Evolutionary conservation across 257 asterid genomes (phyloP), one percentile per base, ranked within the genome.

Genomic region (Perilla frutescens): DNA sequence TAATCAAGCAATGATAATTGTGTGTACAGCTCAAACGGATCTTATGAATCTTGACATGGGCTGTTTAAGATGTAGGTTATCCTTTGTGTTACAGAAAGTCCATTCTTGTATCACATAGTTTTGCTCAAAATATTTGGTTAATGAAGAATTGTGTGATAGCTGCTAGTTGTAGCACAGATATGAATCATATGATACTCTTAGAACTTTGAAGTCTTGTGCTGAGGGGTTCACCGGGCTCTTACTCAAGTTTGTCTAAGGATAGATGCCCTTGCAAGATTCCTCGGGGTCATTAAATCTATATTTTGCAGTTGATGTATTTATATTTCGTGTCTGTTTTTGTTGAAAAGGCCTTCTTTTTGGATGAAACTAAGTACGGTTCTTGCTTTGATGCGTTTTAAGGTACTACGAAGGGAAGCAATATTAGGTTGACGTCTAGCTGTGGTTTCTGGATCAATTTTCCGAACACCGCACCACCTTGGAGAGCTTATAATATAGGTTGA

Each of bases 331-430:
- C 5, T 11, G 44, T 15, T 53, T 5, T 3, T 4, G 56, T 45
- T 50, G 20, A 39, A 51, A 26, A 50, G 43, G 43, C 20, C 39
- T 32, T 62, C 50, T 15, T 31, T 58, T 34, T 41, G 3, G 0
- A 47, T 56, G 71, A 40, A 37, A 40, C 39, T 32, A 62, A 58
- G 44, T 31, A 14, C 31, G 10, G 4, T 48, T 34, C 13, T 66
- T 66, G 48, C 31, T 31, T 20, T 71, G 54, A 55, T 14, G 11
- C 53, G 37, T 67, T 68, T 76, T 77, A 37, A 93, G 97, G 97
- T 91, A 44, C 85, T 91, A 70, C 86, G 78, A 73, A 79, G 96
- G 76, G 97, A 93, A 81, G 96, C 98, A 1, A 85, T 87, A 77
- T 81, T 89, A 68, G 97, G 97, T 20, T 89, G 87, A 86, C 37